Evolutionary conservation across 225 moss, liverwort and hornwort species (phyloP).

Genomic region (Lunularia cruciata): DNA sequence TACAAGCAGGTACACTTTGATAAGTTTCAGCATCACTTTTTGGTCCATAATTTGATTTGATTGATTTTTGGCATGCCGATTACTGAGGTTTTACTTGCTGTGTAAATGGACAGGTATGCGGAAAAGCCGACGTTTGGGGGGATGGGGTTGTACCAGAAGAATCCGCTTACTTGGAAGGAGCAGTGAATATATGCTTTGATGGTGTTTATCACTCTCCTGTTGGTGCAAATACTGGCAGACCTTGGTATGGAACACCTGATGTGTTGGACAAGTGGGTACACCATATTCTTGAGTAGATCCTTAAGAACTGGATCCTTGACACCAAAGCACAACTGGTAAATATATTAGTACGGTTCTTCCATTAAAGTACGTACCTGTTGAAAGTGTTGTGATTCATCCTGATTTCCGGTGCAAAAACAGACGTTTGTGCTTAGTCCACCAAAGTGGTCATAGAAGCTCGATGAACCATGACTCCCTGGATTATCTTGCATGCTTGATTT

Average conservation of each 20-base stretch:
- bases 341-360: too few relatives aligned
- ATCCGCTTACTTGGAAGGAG: slow-evolving; percentile 90
- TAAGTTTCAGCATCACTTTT: not conserved
- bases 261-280: slow-evolving; percentile 76
- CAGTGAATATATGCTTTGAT: slow-evolving; percentile 68
- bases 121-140: slow-evolving; percentile 93
- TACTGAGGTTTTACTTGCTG: too few relatives aligned
- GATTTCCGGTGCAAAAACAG: too few relatives aligned
- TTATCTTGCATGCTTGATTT: too few relatives aligned
- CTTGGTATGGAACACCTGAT: slow-evolving; percentile 87
- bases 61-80: too few relatives aligned
- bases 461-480: too few relatives aligned
- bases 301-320: too few relatives aligned
- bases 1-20: slow-evolving; percentile 72
- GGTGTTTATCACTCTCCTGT: slow-evolving; percentile 97
- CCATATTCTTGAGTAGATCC: slow-evolving; percentile 27
- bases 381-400: too few relatives aligned
- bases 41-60: not conserved
- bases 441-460: too few relatives aligned
- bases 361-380: too few relatives aligned
- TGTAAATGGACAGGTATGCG: slow-evolving; percentile 68
- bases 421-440: too few relatives aligned
- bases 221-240: slow-evolving; percentile 61
- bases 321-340: too few relatives aligned
- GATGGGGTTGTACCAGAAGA: slow-evolving; percentile 97